Conservation (phyloP, 2,329 filamentous ascomycete species). For the Zymoseptoria pseudotritici region DNA sequence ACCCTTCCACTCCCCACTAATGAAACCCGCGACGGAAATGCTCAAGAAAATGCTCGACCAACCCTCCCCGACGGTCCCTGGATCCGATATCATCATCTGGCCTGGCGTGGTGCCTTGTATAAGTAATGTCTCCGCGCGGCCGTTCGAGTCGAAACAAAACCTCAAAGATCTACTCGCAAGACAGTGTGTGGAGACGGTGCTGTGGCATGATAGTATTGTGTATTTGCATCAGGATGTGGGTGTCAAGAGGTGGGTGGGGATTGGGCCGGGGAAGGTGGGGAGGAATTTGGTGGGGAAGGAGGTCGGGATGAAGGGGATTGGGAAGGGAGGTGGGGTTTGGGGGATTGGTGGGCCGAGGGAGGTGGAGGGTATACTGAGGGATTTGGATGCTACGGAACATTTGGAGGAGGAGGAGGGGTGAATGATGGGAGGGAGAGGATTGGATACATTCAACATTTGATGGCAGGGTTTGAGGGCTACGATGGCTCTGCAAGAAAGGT, state of each 20-base stretch:
- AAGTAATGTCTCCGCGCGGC: slow-evolving; percentile 76
- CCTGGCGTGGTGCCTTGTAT: slow-evolving; percentile 70
- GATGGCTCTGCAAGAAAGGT: neutral
- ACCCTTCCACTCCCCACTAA: slow-evolving; percentile 86
- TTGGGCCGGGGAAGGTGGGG: slow-evolving; percentile 89
- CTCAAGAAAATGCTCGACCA: slow-evolving; percentile 61
- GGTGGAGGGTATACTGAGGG: slow-evolving; percentile 40
- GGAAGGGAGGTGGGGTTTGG: slow-evolving; percentile 90
- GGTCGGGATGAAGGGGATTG: slow-evolving; percentile 75
- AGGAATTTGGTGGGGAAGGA: slow-evolving; percentile 92
- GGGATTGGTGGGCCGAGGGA: slow-evolving; percentile 70
- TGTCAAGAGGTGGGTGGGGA: slow-evolving; percentile 79
- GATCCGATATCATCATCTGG: slow-evolving; percentile 64
- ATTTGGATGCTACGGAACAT: slow-evolving; percentile 41
- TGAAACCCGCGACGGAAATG: slow-evolving; percentile 72
- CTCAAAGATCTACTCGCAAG: slow-evolving; percentile 72
- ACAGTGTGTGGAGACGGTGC: slow-evolving; percentile 83
- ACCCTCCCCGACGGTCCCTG: slow-evolving; percentile 45
- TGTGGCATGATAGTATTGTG: slow-evolving; percentile 89
- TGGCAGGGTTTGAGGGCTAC: neutral
- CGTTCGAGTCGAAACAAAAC: slow-evolving; percentile 65
- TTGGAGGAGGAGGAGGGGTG: slow-evolving; percentile 32
- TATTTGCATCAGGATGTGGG: slow-evolving; percentile 79
- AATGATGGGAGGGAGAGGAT: neutral
- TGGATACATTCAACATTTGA: neutral